Base-by-base conservation (phyloP, 345 rosid species). In the Zanthoxylum bungeanum region DNA sequence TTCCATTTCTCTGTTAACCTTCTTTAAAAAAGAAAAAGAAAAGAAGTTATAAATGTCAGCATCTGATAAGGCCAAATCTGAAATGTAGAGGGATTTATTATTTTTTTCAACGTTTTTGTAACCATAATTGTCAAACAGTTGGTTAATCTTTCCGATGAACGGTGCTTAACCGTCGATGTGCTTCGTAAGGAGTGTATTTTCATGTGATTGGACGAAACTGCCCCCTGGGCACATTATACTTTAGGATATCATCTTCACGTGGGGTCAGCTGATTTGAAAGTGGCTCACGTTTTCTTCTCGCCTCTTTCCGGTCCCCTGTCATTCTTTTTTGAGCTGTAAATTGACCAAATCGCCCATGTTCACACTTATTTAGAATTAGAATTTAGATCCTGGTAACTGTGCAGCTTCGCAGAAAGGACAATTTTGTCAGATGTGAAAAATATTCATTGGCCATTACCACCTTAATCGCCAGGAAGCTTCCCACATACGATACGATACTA, bases 231-330 rank as follows among this genome's bases (percentile, higher is more conserved):
- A 42, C 47, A 42, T 4, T n/a, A 46, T 7, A 12, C 69, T 44
- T 17, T 16, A 19, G 19, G 74, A 61, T 50, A 33, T 74, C 51
- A 9, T 21, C 39, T n/a, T 22, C 65, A 53, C 55, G 44, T 55
- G 75, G 50, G 76, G 62, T 73, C 75, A 67, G 63, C 74, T 73
- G 44, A 71, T 59, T 55, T 64, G 77, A 56, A 69, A 77, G 42
- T 46, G 72, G 55, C 42, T 76, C 69, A 68, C 85, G 79, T 77
- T 83, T 76, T 81, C 82, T 69, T 78, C 78, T 81, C 72, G 72
- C 82, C 64, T 71, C 81, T 75, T 85, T 77, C 47, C 66, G 75
- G 63, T 72, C 60, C 59, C 51, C 76, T 79, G 73, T 78, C 83
- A 76, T 63, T 73, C 78, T 46, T 53, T 61, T 69, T 71, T 12